Evolutionary conservation across 2,329 filamentous ascomycete species (phyloP), one percentile per base, ranked within the genome.

Genomic region (Capronia epimyces): DNA sequence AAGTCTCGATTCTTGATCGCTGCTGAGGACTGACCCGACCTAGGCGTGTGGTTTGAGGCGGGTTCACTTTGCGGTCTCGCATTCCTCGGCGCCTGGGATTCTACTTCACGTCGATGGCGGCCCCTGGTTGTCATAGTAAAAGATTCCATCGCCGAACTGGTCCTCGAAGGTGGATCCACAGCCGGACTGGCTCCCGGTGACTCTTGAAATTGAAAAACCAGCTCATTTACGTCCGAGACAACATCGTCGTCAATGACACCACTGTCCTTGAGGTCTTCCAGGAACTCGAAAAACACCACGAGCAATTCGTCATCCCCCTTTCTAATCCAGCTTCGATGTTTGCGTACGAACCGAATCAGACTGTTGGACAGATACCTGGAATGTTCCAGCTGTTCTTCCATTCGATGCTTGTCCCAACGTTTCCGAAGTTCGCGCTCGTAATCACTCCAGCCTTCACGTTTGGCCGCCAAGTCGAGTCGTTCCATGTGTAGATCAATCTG

Each of bases 281-380:
- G 31, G 24, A 60, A 52, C 4, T 56, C 46, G 9, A 52, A 53
- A 22, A 60, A 59, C 6, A 45, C 46, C 13, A 32, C 12, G 3
- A 50, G 20, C 9, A 57, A 49, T 21, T 56, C 53, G 18, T 50
- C 43, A 7, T 51, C 39, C n/a, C 39, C 47, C 18, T 51, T 40
- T 18, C 46, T 46, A 15, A 59, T 22, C 58, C 58, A 60, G n/a
- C 31, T n/a, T 9, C 43, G 50, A n/a, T 61, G 41, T 39, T 57
- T 58, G 16, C 56, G 47, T 12, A 54, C 53, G 49, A 63, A 63
- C n/a, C 61, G 52, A 16, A 63, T 49, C n/a, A 63, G 46, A 9
- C 48, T 55, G 31, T 63, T 61, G 15, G 56, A 57, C 6, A 62
- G 27, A 36, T 60, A 63, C 36, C 43, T 16, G 1, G 58, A 43